Evolutionary conservation across 768 basidiomycete species (phyloP), one percentile per base, ranked within the genome.

Genomic region (Macrolepiota albuminosa): DNA sequence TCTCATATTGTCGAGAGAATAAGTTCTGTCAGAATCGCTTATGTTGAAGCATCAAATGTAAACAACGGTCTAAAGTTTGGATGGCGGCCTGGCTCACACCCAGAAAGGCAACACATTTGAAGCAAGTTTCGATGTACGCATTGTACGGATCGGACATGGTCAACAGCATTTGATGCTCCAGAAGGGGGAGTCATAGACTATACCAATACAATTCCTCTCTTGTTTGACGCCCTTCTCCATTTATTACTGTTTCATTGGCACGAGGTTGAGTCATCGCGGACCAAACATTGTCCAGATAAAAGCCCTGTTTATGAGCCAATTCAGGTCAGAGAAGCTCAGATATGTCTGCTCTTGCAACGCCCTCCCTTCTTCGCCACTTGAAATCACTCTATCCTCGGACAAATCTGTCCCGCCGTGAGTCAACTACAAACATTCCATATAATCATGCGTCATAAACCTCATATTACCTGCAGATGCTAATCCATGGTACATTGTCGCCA

Each of bases 401-500:
- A 16, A 54, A 61, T n/a, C 10, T 51, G 10, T 46, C 65, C 21
- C 59, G 63, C 50, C 63, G 70, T 53, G 60, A 66, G 62, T 47
- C 31, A 43, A 13, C 18, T 37, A 10, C 34, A 10, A 11, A 40
- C 10, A 18, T 40, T 29, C n/a, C 4, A 37, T 26, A 26, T 4
- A 29, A 13, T 13, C 4, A 18, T 39, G 8, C 29, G 24, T 26
- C 26, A 40, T 16, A 10, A 4, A 29, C 37, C 26, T 53, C 37
- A 53, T n/a, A 6, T 26, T 31, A 4, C 53, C 31, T 40, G 34
- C 58, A 67, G 48, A 54, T 47, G 48, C 67, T 4, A 84, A 78
- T 58, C 81, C 85, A 4, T 88, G 87, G 86, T 83, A 81, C 59
- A 75, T 86, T 46, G 72, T 86, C 40, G 77, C 83, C 2, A 79